phyloP scores from a whole-genome alignment of 1,284 basidiomycete species.

The Trametes polyzona region DNA sequence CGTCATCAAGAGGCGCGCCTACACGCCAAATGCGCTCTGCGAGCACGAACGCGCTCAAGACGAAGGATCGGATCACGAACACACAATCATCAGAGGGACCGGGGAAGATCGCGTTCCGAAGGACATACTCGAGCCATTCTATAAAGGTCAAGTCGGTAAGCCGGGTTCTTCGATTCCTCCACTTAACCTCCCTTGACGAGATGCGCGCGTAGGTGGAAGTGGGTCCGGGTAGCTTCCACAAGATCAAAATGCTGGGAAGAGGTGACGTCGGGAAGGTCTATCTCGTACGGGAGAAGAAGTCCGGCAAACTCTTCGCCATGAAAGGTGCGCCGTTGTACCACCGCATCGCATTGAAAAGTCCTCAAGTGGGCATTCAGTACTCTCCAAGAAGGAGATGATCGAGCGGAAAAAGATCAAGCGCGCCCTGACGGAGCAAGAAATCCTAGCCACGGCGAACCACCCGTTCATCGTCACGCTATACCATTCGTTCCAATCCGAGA shows the following conservation, averaged over 20 bases:
- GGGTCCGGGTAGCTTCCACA: slow-evolving; percentile 87
- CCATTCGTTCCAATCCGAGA: slow-evolving; percentile 98
- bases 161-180: slow-evolving; percentile 12
- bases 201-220: slow-evolving; percentile 76
- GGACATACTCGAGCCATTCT: slow-evolving; percentile 97
- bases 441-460: slow-evolving; percentile 94
- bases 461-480: slow-evolving; percentile 98
- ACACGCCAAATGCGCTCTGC: slow-evolving; percentile 34
- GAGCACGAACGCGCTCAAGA: slow-evolving; percentile 34
- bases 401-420: slow-evolving; percentile 98
- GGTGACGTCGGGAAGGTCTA: slow-evolving; percentile 97
- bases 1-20: slow-evolving; percentile 62
- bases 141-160: slow-evolving; percentile 91
- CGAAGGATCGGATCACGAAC: slow-evolving; percentile 50
- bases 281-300: slow-evolving; percentile 95
- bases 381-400: slow-evolving; percentile 98
- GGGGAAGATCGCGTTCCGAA: slow-evolving; percentile 77
- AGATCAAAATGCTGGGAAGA: slow-evolving; percentile 94
- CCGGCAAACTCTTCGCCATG: slow-evolving; percentile 92
- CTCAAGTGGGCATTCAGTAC: slow-evolving; percentile 53
- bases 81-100: slow-evolving; percentile 47
- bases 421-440: slow-evolving; percentile 95
- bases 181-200: slow-evolving; percentile 13
- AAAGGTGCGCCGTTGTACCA: slow-evolving; percentile 67
- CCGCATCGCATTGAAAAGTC: slow-evolving; percentile 6